phyloP scores from a whole-genome alignment of 176 grass and related monocot species.

The Leersia perrieri region DNA sequence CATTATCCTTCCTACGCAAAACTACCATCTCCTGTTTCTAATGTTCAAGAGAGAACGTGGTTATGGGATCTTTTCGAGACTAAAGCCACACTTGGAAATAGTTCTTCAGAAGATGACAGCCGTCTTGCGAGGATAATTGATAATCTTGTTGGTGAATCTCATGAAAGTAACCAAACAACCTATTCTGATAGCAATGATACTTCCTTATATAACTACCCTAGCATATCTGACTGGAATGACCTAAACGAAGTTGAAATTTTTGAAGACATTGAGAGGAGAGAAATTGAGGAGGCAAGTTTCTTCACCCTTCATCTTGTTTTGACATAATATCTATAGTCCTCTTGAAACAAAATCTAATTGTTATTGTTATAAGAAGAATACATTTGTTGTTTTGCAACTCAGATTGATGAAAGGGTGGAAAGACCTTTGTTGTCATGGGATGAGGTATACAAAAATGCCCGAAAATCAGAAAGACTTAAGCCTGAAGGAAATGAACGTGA shows the following conservation, averaged over 20 bases:
- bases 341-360: slow-evolving; percentile 7
- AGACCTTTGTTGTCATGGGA: slow-evolving; percentile 84
- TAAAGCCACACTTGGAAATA: slow-evolving; percentile 44
- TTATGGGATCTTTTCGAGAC: slow-evolving; percentile 73
- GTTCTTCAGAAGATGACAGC: slow-evolving; percentile 23
- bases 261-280: slow-evolving; percentile 77
- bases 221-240: slow-evolving; percentile 70
- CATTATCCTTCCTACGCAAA: slow-evolving; percentile 79
- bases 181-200: slow-evolving; percentile 51
- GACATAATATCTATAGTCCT: slow-evolving; percentile 12
- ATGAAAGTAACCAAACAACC: slow-evolving; percentile 38
- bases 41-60: slow-evolving; percentile 77
- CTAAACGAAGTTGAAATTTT: slow-evolving; percentile 69
- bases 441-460: slow-evolving; percentile 79
- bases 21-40: slow-evolving; percentile 57
- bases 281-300: slow-evolving; percentile 78
- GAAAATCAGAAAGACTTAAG: slow-evolving; percentile 83
- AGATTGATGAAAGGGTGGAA: slow-evolving; percentile 96
- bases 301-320: slow-evolving; percentile 2
- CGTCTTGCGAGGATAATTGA: slow-evolving; percentile 38
- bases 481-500: slow-evolving; percentile 77
- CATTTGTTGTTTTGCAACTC: slow-evolving; percentile 24
- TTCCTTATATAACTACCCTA: slow-evolving; percentile 59
- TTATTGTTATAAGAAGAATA: slow-evolving; percentile 10
- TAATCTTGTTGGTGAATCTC: slow-evolving; percentile 54